Conservation (phyloP, 139 green algal genomes). For the Coccomyxa sp. region DNA sequence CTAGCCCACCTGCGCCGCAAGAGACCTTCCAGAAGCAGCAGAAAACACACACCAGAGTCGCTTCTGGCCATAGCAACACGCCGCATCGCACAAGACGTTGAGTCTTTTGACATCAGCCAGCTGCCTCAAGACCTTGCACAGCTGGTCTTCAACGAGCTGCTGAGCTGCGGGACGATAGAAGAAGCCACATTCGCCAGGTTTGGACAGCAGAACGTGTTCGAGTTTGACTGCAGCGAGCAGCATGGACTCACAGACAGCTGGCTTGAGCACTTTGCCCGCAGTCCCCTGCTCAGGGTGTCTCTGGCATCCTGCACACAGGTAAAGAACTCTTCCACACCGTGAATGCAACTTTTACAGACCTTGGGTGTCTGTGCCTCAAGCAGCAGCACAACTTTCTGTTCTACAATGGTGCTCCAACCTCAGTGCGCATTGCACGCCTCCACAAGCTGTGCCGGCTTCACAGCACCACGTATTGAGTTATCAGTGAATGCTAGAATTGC, state of each 20-base stretch:
- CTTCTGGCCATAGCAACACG: too few species aligned
- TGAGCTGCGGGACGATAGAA: conserved; percentile 5
- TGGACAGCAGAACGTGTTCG: conserved; percentile 16
- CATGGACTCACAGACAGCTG: conserved; percentile 7
- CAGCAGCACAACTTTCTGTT: too few species aligned
- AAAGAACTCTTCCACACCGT: background rate
- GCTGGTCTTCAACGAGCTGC: conserved; percentile 29
- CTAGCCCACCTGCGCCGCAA: too few species aligned
- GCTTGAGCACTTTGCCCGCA: conserved; percentile 17
- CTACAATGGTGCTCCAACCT: background rate
- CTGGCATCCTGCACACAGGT: conserved; percentile 22
- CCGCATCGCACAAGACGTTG: too few species aligned
- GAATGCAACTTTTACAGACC: too few species aligned
- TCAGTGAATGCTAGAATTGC: background rate
- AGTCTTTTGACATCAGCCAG: background rate
- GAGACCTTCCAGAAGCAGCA: too few species aligned
- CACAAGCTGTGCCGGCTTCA: background rate
- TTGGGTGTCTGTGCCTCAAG: too few species aligned
- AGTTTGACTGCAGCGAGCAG: conserved; percentile 17
- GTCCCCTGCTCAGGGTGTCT: conserved; percentile 7
- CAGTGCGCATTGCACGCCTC: background rate
- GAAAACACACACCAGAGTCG: too few species aligned
- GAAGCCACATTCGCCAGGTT: conserved; percentile 9
- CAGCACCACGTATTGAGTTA: background rate
- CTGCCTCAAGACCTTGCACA: conserved; percentile 37